Conservation (phyloP, 2,329 filamentous ascomycete genomes). For the Drechmeria coniospora region DNA sequence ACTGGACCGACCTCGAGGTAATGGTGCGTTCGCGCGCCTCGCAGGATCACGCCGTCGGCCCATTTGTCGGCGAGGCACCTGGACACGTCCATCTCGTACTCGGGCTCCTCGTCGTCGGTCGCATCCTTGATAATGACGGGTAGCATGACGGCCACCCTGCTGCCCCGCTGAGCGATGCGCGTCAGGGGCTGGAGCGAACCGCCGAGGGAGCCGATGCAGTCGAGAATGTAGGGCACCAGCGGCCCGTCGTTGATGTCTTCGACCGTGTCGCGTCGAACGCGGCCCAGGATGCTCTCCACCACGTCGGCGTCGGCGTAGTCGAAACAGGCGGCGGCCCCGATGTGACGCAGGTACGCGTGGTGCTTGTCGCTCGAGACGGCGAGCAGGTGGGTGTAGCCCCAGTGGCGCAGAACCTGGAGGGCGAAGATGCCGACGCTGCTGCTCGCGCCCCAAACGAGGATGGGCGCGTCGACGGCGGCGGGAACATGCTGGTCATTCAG, state of each 20-base stretch:
- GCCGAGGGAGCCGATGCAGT: conserved; percentile 37
- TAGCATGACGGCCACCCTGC: conserved; percentile 41
- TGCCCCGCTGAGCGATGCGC: conserved; percentile 30
- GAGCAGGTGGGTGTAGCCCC: conserved; percentile 35
- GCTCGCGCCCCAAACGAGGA: conserved; percentile 37
- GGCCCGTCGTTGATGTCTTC: conserved; percentile 4
- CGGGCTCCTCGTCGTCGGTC: conserved; percentile 27
- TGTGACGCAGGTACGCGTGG: conserved; percentile 23
- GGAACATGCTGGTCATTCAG: too few species aligned
- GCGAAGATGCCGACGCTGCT: conserved; percentile 35
- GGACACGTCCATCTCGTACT: conserved; percentile 38
- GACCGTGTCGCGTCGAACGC: conserved; percentile 3
- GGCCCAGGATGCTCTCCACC: conserved; percentile 17
- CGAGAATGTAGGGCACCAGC: conserved; percentile 30
- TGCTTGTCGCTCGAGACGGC: conserved; percentile 30
- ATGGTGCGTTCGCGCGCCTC: conserved; percentile 30
- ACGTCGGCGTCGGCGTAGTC: conserved; percentile 27
- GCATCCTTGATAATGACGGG: conserved; percentile 42
- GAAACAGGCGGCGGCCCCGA: conserved; percentile 31
- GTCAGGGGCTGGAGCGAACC: conserved; percentile 33
- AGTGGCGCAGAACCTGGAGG: conserved; percentile 34
- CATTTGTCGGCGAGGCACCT: conserved; percentile 25
- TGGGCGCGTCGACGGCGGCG: conserved; percentile 18
- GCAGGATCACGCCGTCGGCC: conserved; percentile 33
- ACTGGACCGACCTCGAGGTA: conserved; percentile 12